Evolutionary conservation across 805 yeast genomes (phyloP), one percentile per base, ranked within the genome.

Genomic region (Lipomyces sp.): DNA sequence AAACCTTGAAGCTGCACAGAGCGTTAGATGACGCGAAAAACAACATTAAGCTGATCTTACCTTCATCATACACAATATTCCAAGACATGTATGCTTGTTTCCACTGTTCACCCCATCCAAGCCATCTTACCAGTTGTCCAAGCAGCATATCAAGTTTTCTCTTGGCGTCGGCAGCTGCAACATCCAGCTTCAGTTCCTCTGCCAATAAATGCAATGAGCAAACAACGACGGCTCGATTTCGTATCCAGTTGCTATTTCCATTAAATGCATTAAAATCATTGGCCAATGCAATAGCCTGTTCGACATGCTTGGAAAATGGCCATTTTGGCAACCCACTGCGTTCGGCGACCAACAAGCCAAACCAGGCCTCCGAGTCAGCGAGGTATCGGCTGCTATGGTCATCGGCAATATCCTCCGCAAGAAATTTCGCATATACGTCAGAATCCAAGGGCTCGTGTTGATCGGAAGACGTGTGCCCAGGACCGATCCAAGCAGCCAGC

Each of bases 81-180:
- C 45, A 62, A 10, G 30, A 61, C 7, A 35, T 55, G 32, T 68
- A 68, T 4, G 34, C 24, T 34, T 57, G 42, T n/a, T 50, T 66
- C 74, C 92, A 91, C 71, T 86, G 87, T 0, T 76, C 85, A 10
- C 87, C 84, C 96, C 97, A 90, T 4, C 90, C 87, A 85, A 88
- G 84, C 87, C 90, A 85, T 11, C 80, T 71, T 0, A 88, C 82
- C 13, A 90, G 74, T 70, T 88, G 89, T 0, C 87, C 79, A n/a
- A 92, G 75, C 30, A 92, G 75, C 0, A 78, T 33, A 0, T 89
- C 86, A 35, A 93, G 72, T 39, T 77, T 77, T 2, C 78, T 71
- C 11, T 54, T 53, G 11, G 67, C 61, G 24, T 57, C 63, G 3
- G 51, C 8, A 6, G 62, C 51, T 4, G 70, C 61, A 4, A 82